A percentile compares a stretch with the other conserved stretches of the same genome.
Evolutionary conservation across 208 protist genomes (phyloP).

Genomic region (Leishmania tropica): DNA sequence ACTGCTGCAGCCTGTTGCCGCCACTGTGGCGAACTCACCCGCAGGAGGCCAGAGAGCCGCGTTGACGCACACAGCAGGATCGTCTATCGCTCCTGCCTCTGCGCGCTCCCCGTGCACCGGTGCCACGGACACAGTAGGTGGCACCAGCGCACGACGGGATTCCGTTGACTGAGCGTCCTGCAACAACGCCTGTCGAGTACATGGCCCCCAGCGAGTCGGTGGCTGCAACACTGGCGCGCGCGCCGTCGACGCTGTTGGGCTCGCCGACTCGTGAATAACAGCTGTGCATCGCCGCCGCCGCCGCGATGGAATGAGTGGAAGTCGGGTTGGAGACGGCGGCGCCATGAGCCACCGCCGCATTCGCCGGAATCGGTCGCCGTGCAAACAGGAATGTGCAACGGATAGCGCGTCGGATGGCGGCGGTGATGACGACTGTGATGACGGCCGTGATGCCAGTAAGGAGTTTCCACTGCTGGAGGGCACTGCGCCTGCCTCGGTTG

Average conservation of each 20-base stretch:
- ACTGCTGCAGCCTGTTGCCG: background rate
- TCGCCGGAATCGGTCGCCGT: constrained; percentile 1
- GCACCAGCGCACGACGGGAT: background rate
- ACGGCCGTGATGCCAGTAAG: background rate
- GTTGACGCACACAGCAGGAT: background rate
- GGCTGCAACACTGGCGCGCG: background rate
- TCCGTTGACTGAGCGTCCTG: background rate
- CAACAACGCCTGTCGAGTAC: background rate
- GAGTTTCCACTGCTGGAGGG: background rate
- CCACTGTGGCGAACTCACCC: background rate
- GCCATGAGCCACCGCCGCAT: background rate
- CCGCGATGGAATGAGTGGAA: background rate
- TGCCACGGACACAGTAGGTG: background rate
- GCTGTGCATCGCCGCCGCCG: background rate
- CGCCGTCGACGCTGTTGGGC: background rate
- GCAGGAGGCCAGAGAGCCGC: background rate
- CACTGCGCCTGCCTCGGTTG: background rate
- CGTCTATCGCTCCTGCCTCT: background rate
- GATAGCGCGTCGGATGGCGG: background rate
- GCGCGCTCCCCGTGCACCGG: background rate
- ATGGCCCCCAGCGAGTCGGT: background rate
- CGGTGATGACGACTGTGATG: background rate
- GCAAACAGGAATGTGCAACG: background rate
- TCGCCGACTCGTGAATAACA: background rate
- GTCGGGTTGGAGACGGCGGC: background rate